Evolutionary conservation across 176 grass and related monocot genomes (phyloP), one percentile per base, ranked within the genome.

Genomic region (Eragrostis nindensis): DNA sequence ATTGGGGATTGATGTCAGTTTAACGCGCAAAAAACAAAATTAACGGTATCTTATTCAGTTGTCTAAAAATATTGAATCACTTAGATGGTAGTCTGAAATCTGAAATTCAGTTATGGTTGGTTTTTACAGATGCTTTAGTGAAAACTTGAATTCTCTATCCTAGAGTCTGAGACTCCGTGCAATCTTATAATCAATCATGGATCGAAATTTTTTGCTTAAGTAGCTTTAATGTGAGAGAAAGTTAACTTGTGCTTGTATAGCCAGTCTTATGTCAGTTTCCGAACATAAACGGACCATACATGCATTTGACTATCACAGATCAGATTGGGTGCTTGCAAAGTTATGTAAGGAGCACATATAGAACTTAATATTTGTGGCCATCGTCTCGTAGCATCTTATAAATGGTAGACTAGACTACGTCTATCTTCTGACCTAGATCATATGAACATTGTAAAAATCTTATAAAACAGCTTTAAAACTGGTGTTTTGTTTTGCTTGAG

Each of bases 401-500:
- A 40, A 56, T 22, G 78, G 17, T 54, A 44, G 4, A 64, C 16
- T 54, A 44, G 1, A 64, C 11, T 62, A 36, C 62, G 19, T 29
- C 10, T 53, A 12, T 53, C 29, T 82, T 66, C 4, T 5, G 10
- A 17, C 21, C 21, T 72, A 41, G 65, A 60, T 88, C 59, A 42
- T 49, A 16, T 61, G 7, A 4, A 44, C 7, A 62, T 43, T 17
- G 17, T 32, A 52, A 80, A 69, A 46, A 12, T 70, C 24, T 63
- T 55, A 55, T 19, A 77, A 62, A 54, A 52, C 11, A 68, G 64
- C 43, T 53, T 24, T 18, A 26, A n/a, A 67, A 75, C 7, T 70
- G 32, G 1, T 39, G 7, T 70, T 62, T 70, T 63, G 1, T 40
- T 87, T 82, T 62, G 38, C 22, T 52, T 76, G 70, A 40, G 45